Conservation (phyloP, 2,329 filamentous ascomycete genomes). For the Sclerotinia sclerotiorum region DNA sequence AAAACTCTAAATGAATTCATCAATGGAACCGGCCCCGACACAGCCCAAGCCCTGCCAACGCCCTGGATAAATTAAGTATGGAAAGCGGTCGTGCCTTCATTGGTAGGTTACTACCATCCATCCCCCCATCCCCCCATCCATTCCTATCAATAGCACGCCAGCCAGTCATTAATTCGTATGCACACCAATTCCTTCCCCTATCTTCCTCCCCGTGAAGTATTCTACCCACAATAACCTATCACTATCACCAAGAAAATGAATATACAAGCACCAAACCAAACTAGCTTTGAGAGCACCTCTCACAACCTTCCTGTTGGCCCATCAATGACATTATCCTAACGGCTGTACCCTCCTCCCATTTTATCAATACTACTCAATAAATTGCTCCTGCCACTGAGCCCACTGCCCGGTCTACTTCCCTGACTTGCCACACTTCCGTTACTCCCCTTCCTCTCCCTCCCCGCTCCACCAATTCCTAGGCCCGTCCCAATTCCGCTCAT, state of each 20-base stretch:
- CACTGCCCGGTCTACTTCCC: conserved; percentile 36
- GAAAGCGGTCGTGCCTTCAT: conserved; percentile 3
- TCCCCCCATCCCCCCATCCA: conserved; percentile 2
- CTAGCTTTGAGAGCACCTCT: not conserved
- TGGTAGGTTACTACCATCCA: conserved; percentile 12
- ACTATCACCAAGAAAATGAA: conserved; percentile 18
- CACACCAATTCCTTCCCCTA: not conserved
- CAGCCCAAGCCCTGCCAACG: not conserved
- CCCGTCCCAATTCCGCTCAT: conserved; percentile 32
- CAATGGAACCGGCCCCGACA: conserved; percentile 2
- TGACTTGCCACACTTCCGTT: conserved; percentile 44
- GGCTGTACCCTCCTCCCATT: conserved; percentile 60
- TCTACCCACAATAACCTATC: conserved; percentile 8
- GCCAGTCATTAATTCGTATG: conserved; percentile 20
- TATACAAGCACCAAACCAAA: conserved; percentile 23
- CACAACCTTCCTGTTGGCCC: not conserved
- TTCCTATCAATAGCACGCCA: conserved; percentile 14
- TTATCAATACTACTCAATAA: conserved; percentile 85
- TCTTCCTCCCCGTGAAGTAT: not conserved
- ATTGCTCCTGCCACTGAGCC: conserved; percentile 56
- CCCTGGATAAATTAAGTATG: conserved; percentile 10
- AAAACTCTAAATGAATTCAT: not conserved
- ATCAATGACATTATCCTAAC: not conserved
- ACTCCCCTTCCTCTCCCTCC: conserved; percentile 30
- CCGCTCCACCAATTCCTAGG: conserved; percentile 1